Percentiles rank a stretch among this genome's conserved stretches.
phyloP scores from a whole-genome alignment of 208 protist species.

The Leptomonas seymouri region DNA sequence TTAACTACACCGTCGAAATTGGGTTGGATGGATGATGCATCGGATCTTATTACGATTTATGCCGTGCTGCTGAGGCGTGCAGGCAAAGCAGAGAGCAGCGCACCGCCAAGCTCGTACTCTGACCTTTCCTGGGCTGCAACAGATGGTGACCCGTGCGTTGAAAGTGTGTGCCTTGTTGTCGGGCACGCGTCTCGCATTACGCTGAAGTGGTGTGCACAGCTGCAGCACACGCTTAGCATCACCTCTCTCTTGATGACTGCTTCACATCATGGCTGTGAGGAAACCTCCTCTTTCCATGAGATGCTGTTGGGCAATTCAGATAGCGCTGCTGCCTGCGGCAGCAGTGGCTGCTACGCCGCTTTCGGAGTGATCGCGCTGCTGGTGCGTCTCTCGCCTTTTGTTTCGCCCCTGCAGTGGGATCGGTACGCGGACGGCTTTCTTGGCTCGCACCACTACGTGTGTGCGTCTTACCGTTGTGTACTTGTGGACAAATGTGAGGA shows the following conservation, averaged over 20 bases:
- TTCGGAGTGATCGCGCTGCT: not conserved
- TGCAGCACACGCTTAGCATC: constrained; percentile 63
- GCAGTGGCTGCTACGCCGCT: not conserved
- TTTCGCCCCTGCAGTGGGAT: constrained; percentile 56
- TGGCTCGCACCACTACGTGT: constrained; percentile 50
- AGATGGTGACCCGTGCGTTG: not conserved
- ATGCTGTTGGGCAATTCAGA: not conserved
- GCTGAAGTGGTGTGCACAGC: constrained; percentile 54
- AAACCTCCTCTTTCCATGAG: too few relatives aligned
- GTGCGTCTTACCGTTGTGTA: constrained; percentile 22
- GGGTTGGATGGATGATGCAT: not conserved
- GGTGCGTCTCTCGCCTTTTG: constrained; percentile 50
- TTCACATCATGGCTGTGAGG: not conserved
- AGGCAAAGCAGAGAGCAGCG: not conserved
- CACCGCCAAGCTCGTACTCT: not conserved
- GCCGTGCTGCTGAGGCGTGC: constrained; percentile 5
- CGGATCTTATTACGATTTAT: constrained; percentile 21
- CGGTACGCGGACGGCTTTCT: constrained; percentile 58
- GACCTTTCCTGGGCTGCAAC: not conserved
- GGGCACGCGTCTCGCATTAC: constrained; percentile 28
- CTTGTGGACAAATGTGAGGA: not conserved
- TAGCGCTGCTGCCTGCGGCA: not conserved
- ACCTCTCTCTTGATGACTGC: constrained; percentile 27
- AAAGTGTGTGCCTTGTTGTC: not conserved
- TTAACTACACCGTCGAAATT: not conserved